Conservation (phyloP, 352 stramenopile genomes). For the Phytophthora brassicae region DNA sequence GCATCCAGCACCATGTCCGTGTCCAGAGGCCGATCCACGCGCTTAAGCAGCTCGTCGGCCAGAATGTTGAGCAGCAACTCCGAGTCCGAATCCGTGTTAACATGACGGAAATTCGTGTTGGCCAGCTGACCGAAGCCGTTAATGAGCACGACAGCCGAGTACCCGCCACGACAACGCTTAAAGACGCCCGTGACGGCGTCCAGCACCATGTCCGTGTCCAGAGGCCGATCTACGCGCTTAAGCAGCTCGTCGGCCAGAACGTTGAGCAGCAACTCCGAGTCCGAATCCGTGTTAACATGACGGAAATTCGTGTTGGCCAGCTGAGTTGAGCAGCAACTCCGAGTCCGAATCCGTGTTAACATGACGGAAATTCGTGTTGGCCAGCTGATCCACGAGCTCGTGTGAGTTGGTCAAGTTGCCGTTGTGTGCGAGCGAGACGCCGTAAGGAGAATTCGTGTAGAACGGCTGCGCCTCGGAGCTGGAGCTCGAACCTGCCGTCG, state of each 20-base stretch:
- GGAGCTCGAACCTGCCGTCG: slow-evolving; percentile 93
- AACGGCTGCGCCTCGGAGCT: slow-evolving; percentile 96
- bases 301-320: slow-evolving; percentile 92
- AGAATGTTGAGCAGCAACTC: slow-evolving; percentile 99
- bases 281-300: slow-evolving; percentile 98
- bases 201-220: slow-evolving; percentile 87
- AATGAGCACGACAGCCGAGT: slow-evolving; percentile 96
- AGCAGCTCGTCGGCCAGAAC: slow-evolving; percentile 97
- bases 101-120: slow-evolving; percentile 93
- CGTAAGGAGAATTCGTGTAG: slow-evolving; percentile 99
- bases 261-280: slow-evolving; percentile 99
- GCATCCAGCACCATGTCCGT: slow-evolving; percentile 90
- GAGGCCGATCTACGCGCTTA: slow-evolving; percentile 63
- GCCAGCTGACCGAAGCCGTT: slow-evolving; percentile 98
- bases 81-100: slow-evolving; percentile 99
- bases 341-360: slow-evolving; percentile 99
- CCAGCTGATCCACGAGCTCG: slow-evolving; percentile 92
- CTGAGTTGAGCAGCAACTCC: slow-evolving; percentile 97
- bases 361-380: slow-evolving; percentile 93
- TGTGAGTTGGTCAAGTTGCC: slow-evolving; percentile 99
- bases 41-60: slow-evolving; percentile 94
- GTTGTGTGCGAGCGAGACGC: slow-evolving; percentile 97
- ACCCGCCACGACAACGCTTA: slow-evolving; percentile 95
- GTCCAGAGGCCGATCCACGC: slow-evolving; percentile 65
- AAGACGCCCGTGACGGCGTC: slow-evolving; percentile 92